phyloP scores from a whole-genome alignment of 2,329 filamentous ascomycete genomes.

The Verticillium tricorpus region DNA sequence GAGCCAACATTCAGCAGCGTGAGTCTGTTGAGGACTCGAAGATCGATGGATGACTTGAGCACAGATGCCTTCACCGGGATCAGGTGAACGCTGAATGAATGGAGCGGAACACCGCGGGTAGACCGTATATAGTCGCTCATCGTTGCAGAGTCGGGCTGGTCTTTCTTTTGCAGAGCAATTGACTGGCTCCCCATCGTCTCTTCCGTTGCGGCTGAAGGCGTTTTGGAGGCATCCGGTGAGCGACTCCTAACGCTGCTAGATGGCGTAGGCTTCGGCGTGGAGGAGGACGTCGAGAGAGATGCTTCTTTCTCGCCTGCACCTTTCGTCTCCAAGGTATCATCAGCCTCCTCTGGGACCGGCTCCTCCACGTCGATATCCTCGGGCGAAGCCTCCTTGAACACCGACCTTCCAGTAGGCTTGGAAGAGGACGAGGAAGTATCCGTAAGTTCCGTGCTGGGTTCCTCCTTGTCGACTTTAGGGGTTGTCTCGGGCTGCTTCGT shows the following conservation, averaged over 20 bases:
- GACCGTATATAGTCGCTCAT: slow-evolving; percentile 51
- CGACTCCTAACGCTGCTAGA: neutral
- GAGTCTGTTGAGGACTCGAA: slow-evolving; percentile 50
- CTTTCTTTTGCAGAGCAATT: slow-evolving; percentile 5
- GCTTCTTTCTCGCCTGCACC: slow-evolving; percentile 11
- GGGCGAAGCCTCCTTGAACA: slow-evolving; percentile 19
- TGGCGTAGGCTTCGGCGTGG: neutral
- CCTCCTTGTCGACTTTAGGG: neutral
- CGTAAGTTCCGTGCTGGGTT: neutral
- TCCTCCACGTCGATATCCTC: slow-evolving; percentile 49
- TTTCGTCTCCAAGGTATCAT: slow-evolving; percentile 19
- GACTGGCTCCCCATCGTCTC: slow-evolving; percentile 1
- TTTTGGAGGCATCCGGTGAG: neutral
- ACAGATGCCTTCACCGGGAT: slow-evolving; percentile 57
- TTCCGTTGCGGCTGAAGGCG: slow-evolving; percentile 4
- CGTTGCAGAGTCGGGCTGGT: slow-evolving; percentile 15
- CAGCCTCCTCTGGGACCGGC: slow-evolving; percentile 21
- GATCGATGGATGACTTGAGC: slow-evolving; percentile 50
- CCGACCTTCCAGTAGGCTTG: neutral
- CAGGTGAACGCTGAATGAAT: slow-evolving; percentile 50
- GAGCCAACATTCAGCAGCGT: slow-evolving; percentile 61
- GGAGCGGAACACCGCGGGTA: slow-evolving; percentile 54
- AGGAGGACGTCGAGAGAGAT: neutral
- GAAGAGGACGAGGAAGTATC: neutral
- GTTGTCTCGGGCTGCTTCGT: neutral